Percentiles rank a stretch among this genome's conserved stretches.
Conservation (phyloP, 495 filamentous ascomycete genomes). For the Acidiella bohemica region DNA sequence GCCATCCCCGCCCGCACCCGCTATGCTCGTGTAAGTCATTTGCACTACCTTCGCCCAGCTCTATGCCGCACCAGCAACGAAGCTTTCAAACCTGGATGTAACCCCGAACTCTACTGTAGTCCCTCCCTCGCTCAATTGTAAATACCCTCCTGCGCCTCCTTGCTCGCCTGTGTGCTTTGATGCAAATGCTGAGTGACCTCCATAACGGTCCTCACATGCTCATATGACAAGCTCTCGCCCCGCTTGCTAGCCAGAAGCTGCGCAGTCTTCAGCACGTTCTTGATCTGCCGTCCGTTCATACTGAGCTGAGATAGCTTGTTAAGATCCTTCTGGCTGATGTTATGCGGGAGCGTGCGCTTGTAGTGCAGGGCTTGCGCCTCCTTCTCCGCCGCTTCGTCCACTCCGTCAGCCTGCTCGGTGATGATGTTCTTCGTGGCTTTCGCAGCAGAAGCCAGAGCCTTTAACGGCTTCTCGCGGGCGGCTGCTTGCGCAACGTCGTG, state of each 20-base stretch:
- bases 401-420: neutral
- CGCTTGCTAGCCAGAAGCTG: constrained; percentile 31
- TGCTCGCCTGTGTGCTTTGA: constrained; percentile 22
- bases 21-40: too few relatives aligned
- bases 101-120: too few relatives aligned
- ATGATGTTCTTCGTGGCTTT: neutral
- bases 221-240: constrained; percentile 27
- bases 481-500: constrained; percentile 11
- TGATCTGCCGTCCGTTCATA: constrained; percentile 52
- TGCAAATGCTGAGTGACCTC: constrained; percentile 34
- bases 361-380: constrained; percentile 4
- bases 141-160: constrained; percentile 13
- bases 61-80: too few relatives aligned
- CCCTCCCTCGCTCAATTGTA: too few relatives aligned
- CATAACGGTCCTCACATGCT: constrained; percentile 36
- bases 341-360: constrained; percentile 19
- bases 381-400: neutral
- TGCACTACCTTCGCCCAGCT: too few relatives aligned
- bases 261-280: constrained; percentile 49
- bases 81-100: too few relatives aligned
- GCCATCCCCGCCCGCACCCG: too few relatives aligned
- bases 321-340: constrained; percentile 32
- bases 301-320: constrained; percentile 31
- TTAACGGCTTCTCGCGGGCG: constrained; percentile 8
- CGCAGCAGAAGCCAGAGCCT: constrained; percentile 8